These are phyloP conservation scores for Wickerhamomyces strasburgensis DNA, from an alignment of 805 yeast species.

Conservation along the genomic window DNA sequence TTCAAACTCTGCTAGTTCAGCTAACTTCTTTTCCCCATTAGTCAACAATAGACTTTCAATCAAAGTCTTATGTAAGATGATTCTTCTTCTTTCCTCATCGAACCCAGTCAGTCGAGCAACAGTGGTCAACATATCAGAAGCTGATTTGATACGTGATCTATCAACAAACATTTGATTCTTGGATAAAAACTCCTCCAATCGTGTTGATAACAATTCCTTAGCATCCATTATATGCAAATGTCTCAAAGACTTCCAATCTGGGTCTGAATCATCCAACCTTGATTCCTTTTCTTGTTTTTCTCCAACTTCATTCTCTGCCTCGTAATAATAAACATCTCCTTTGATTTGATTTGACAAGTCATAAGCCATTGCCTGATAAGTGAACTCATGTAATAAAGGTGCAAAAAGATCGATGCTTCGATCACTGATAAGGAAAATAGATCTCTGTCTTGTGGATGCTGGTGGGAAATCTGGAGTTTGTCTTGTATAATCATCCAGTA, in stretches of 20 bases:
- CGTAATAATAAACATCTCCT: constrained; percentile 46
- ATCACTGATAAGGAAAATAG: constrained; percentile 74
- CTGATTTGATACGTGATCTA: constrained; percentile 54
- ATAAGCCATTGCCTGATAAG: constrained; percentile 88
- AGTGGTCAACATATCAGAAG: constrained; percentile 70
- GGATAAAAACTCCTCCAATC: constrained; percentile 58
- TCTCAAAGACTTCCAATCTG: constrained; percentile 66
- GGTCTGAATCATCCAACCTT: constrained; percentile 55
- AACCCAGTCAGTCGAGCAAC: constrained; percentile 66
- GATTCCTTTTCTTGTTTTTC: constrained; percentile 39
- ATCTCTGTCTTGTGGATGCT: constrained; percentile 53
- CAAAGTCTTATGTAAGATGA: constrained; percentile 54
- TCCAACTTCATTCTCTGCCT: constrained; percentile 50
- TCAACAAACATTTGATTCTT: constrained; percentile 76
- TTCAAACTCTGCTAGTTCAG: constrained; percentile 78
- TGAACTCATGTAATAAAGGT: constrained; percentile 84
- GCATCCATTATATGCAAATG: constrained; percentile 75
- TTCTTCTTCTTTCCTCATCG: constrained; percentile 59
- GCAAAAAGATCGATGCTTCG: constrained; percentile 78
- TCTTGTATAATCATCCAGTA: constrained; percentile 72
- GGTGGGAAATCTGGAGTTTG: constrained; percentile 62
- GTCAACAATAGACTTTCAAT: constrained; percentile 61
- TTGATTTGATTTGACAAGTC: constrained; percentile 50
- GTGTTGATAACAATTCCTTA: constrained; percentile 52
- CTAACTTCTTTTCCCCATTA: constrained; percentile 53